Conservation (phyloP, 2,329 filamentous ascomycete genomes). For the Colletotrichum sp. region DNA sequence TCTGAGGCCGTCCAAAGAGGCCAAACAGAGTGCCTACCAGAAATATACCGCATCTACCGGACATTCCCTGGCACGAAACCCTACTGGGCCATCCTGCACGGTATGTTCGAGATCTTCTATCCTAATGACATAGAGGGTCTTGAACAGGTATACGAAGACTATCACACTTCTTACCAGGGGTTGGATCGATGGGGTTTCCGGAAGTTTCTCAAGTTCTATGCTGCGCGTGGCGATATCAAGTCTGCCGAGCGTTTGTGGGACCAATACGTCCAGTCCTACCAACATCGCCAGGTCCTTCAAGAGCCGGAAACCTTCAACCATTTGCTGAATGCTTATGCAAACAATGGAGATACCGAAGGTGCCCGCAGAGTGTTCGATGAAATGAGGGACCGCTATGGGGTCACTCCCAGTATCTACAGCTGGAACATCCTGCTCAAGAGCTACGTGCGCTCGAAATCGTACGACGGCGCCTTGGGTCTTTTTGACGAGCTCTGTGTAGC, state of each 20-base stretch:
- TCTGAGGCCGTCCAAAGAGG: conserved; percentile 29
- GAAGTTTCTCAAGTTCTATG: conserved; percentile 55
- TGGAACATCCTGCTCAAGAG: conserved; percentile 84
- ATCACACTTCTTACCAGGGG: conserved; percentile 42
- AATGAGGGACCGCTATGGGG: conserved; percentile 59
- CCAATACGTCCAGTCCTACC: conserved; percentile 41
- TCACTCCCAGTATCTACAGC: conserved; percentile 61
- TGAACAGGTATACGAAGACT: conserved; percentile 54
- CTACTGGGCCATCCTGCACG: conserved; percentile 42
- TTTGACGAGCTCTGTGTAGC: conserved; percentile 64
- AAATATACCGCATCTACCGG: conserved; percentile 53
- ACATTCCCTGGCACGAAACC: conserved; percentile 42
- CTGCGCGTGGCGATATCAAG: conserved; percentile 49
- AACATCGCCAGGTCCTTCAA: conserved; percentile 33
- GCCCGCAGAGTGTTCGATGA: conserved; percentile 66
- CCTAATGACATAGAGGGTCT: conserved; percentile 44
- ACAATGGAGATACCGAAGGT: conserved; percentile 65
- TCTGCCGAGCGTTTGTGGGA: conserved; percentile 50
- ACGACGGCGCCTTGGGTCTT: conserved; percentile 66
- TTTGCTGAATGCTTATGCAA: conserved; percentile 74
- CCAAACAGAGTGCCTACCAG: conserved; percentile 35
- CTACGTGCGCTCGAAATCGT: conserved; percentile 68
- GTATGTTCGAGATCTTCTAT: conserved; percentile 48
- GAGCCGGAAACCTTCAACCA: conserved; percentile 52
- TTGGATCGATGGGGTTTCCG: conserved; percentile 51